phyloP scores from a whole-genome alignment of 768 basidiomycete species.

The Tephrocybe rancida region DNA sequence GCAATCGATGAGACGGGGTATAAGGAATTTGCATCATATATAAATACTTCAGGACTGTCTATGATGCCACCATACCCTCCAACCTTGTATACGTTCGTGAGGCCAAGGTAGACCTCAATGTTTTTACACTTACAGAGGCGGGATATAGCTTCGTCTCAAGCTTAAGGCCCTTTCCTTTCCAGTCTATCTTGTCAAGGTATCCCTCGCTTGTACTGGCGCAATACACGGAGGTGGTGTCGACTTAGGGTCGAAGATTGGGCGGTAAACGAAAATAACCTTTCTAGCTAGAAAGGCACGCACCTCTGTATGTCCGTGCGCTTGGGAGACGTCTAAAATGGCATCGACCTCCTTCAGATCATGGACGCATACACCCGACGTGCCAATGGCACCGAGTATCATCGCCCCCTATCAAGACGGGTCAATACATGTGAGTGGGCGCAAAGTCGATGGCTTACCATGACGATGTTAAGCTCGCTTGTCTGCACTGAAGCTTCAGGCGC shows the following conservation, averaged over 20 bases:
- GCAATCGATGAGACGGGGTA: slow-evolving; percentile 1
- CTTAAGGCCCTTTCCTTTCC: slow-evolving; percentile 50
- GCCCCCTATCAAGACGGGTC: slow-evolving; percentile 36
- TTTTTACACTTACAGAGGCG: slow-evolving; percentile 19
- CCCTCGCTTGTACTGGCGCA: slow-evolving; percentile 58
- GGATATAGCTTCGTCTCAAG: slow-evolving; percentile 66
- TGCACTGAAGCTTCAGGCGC: slow-evolving; percentile 24
- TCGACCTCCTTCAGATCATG: slow-evolving; percentile 43
- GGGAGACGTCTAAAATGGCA: slow-evolving; percentile 52
- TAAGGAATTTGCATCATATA: not conserved
- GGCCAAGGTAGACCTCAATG: too few species aligned
- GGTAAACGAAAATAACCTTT: slow-evolving; percentile 24
- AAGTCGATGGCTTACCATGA: slow-evolving; percentile 42
- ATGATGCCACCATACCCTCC: slow-evolving; percentile 19
- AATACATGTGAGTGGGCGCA: not conserved
- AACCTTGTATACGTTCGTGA: not conserved
- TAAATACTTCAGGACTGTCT: slow-evolving; percentile 32
- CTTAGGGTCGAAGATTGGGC: not conserved
- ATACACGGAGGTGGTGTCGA: slow-evolving; percentile 28
- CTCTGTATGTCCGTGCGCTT: slow-evolving; percentile 52
- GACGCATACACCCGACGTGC: slow-evolving; percentile 42
- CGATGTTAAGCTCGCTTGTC: slow-evolving; percentile 48
- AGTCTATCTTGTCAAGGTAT: slow-evolving; percentile 52
- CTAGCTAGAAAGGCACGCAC: not conserved
- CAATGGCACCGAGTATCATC: slow-evolving; percentile 47